Conservation (phyloP, 805 yeast species). For the Candida michaelii region DNA sequence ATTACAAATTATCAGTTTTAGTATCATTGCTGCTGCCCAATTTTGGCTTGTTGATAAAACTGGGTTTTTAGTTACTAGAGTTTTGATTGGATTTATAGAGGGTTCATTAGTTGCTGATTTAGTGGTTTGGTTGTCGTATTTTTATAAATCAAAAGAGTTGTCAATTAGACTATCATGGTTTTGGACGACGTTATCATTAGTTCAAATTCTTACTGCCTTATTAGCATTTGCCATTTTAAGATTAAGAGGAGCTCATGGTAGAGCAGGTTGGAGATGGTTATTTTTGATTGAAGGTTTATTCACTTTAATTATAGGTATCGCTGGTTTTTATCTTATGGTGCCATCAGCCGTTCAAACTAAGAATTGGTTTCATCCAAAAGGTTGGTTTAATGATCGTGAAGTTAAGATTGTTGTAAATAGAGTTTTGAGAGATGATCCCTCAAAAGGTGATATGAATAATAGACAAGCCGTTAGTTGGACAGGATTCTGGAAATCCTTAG, state of each 20-base stretch:
- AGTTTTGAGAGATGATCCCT: slow-evolving; percentile 28
- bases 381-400: slow-evolving; percentile 27
- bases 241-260: slow-evolving; percentile 19
- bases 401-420: slow-evolving; percentile 28
- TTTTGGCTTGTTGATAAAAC: slow-evolving; percentile 22
- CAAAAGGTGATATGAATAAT: slow-evolving; percentile 31
- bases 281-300: slow-evolving; percentile 63
- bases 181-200: slow-evolving; percentile 29
- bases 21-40: slow-evolving; percentile 27
- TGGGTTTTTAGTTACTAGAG: slow-evolving; percentile 26
- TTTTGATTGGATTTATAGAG: slow-evolving; percentile 28
- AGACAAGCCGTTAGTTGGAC: slow-evolving; percentile 24
- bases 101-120: slow-evolving; percentile 50
- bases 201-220: slow-evolving; percentile 21
- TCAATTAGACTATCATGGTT: slow-evolving; percentile 54
- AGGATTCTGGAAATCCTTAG: slow-evolving; percentile 18
- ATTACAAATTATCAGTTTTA: slow-evolving; percentile 25
- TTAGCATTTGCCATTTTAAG: slow-evolving; percentile 23
- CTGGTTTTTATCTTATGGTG: slow-evolving; percentile 49
- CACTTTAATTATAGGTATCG: slow-evolving; percentile 53
- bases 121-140: slow-evolving; percentile 62
- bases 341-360: slow-evolving; percentile 55
- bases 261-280: slow-evolving; percentile 58
- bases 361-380: slow-evolving; percentile 48
- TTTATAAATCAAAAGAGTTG: slow-evolving; percentile 58